Evolutionary conservation across 1,284 basidiomycete genomes (phyloP), one percentile per base, ranked within the genome.

Genomic region (Farysia itapuensis): DNA sequence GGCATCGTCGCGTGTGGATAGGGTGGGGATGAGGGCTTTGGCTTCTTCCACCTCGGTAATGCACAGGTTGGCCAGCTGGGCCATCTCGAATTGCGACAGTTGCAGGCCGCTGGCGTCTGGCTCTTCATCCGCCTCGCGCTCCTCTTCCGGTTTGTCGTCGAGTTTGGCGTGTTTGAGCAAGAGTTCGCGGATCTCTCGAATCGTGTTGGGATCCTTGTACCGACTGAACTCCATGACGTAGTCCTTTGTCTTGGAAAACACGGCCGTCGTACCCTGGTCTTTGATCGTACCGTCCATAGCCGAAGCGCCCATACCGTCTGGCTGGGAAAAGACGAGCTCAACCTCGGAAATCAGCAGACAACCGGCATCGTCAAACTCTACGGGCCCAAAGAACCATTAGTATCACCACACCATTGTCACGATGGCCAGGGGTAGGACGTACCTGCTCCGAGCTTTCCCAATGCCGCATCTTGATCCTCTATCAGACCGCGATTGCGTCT

Each of bases 301-400:
- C 30, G 18, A 18, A 22, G 35, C 30, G 5, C 47, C 68, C 21
- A 72, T 41, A 75, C 89, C 86, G 51, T 87, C 81, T 75, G 90
- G 88, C 77, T 74, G 66, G 16, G 90, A 89, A 26, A 94, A 81
- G 36, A 94, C 80, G 72, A 90, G 87, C 72, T 89, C 89, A 70
- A 93, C 90, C 74, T 94, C 90, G 1, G 89, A 91, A 59, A 91
- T 90, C 63, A 90, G 83, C 65, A 94, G 79, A 78, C 89, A 92
- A 79, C 88, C 89, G 3, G 87, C 88, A 66, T 89, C 89, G 79
- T 89, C 88, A 79, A 93, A 93, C 72, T 91, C 90, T 90, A 64
- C 16, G 5, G 8, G 25, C 13, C 18, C 13, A n/a, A n/a, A n/a
- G n/a, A n/a, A n/a, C n/a, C n/a, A n/a, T n/a, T n/a, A n/a, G n/a